phyloP scores from a whole-genome alignment of 176 grass and related monocot species.

The Zoysia japonica region DNA sequence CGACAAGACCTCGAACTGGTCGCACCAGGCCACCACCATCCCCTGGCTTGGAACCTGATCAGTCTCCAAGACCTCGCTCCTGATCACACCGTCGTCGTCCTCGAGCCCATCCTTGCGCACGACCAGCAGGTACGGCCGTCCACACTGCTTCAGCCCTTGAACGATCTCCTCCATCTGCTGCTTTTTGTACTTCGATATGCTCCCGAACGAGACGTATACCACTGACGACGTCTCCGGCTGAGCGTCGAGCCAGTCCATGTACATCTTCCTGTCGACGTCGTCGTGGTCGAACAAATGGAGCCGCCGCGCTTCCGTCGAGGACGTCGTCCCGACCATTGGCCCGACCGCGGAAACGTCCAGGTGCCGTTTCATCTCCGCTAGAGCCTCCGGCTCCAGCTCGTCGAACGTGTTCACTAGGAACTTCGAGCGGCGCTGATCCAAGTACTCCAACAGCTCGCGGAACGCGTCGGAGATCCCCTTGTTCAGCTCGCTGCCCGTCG shows the following conservation, averaged over 20 bases:
- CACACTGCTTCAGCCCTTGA: conserved; percentile 15
- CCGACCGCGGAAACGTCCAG: conserved; percentile 37
- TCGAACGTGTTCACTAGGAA: conserved; percentile 56
- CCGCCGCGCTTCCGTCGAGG: neutral
- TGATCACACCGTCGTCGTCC: neutral
- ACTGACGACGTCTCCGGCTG: conserved; percentile 48
- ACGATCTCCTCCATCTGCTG: conserved; percentile 50
- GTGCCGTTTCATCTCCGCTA: conserved; percentile 23
- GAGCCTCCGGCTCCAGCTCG: conserved; percentile 35
- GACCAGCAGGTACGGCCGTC: conserved; percentile 47
- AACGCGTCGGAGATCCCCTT: neutral
- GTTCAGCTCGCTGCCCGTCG: neutral
- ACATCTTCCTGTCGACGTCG: conserved; percentile 22
- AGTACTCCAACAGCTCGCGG: conserved; percentile 22
- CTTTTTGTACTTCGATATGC: conserved; percentile 36
- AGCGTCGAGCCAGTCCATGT: conserved; percentile 54
- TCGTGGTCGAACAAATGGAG: conserved; percentile 32
- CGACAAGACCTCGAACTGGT: conserved; percentile 52
- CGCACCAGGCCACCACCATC: conserved; percentile 54
- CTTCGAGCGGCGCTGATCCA: conserved; percentile 30
- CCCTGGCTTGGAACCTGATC: conserved; percentile 7
- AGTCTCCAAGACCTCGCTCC: neutral
- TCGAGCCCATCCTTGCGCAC: conserved; percentile 39
- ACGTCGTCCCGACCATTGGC: conserved; percentile 25
- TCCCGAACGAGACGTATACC: conserved; percentile 64